Conservation (phyloP, 208 protist species). For the Trichomonas gallinae region DNA sequence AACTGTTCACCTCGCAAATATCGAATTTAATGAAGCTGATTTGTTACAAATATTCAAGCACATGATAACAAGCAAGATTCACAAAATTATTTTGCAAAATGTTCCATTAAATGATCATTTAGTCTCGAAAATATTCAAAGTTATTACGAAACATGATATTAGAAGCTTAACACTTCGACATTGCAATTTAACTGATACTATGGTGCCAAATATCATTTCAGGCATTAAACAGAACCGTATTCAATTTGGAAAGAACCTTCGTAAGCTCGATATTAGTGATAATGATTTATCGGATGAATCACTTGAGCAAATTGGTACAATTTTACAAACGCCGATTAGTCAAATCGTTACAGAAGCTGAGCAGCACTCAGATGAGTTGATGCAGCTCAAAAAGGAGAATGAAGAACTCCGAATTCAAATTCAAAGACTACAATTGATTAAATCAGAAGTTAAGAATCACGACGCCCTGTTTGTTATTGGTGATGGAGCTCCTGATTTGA, state of each 20-base stretch:
- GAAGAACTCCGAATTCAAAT: not conserved
- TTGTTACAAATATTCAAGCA: not conserved
- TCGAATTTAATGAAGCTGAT: not conserved
- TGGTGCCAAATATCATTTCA: not conserved
- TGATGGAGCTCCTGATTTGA: not conserved
- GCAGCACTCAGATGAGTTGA: not conserved
- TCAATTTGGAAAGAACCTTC: not conserved
- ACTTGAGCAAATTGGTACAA: not conserved
- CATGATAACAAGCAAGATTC: not conserved
- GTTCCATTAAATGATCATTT: not conserved
- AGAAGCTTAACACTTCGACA: not conserved
- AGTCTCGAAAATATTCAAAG: not conserved
- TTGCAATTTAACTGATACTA: not conserved
- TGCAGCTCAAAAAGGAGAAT: not conserved
- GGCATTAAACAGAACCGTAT: not conserved
- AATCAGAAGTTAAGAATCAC: not conserved
- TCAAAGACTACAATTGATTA: not conserved
- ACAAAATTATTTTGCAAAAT: not conserved
- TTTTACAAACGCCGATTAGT: not conserved
- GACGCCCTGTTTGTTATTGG: not conserved
- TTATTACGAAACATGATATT: not conserved
- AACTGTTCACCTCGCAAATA: not conserved
- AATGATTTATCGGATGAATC: not conserved
- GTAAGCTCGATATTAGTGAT: not conserved
- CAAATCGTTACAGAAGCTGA: not conserved